A percentile compares a stretch with the other conserved stretches of the same genome.
phyloP scores from a whole-genome alignment of 805 yeast genomes.

The Cyberlindnera suaveolens region DNA sequence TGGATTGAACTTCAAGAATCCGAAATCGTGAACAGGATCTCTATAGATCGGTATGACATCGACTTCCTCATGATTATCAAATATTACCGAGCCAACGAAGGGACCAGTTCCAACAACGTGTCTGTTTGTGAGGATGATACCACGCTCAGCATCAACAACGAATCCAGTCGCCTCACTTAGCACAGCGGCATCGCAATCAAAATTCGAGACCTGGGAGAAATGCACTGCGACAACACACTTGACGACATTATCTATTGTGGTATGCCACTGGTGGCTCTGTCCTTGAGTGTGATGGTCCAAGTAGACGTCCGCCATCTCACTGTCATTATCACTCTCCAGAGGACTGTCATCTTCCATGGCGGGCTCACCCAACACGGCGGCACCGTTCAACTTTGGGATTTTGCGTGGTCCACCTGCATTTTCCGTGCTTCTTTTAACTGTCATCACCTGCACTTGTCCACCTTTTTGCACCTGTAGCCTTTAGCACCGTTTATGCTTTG shows the following conservation, averaged over 20 bases:
- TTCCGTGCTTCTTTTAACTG: neutral
- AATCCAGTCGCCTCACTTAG: slow-evolving; percentile 95
- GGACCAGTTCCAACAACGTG: slow-evolving; percentile 97
- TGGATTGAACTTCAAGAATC: slow-evolving; percentile 78
- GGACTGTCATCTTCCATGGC: too few relatives aligned
- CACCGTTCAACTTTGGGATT: neutral
- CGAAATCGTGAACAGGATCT: slow-evolving; percentile 95
- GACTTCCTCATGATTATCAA: slow-evolving; percentile 92
- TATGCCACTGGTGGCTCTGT: slow-evolving; percentile 51
- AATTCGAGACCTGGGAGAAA: slow-evolving; percentile 78
- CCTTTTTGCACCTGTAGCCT: neutral
- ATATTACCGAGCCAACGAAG: slow-evolving; percentile 83
- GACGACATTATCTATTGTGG: slow-evolving; percentile 75
- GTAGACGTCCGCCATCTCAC: neutral
- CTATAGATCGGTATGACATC: slow-evolving; percentile 81
- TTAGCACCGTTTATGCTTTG: too few relatives aligned
- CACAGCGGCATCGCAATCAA: slow-evolving; percentile 77
- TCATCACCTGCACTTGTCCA: neutral
- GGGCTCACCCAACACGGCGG: too few relatives aligned
- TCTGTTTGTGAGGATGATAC: slow-evolving; percentile 84
- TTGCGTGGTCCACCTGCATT: neutral
- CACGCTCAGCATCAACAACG: slow-evolving; percentile 77
- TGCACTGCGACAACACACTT: slow-evolving; percentile 84
- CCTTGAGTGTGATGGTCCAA: neutral
- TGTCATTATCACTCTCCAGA: neutral